Evolutionary conservation across 2,329 filamentous ascomycete genomes (phyloP).

Genomic region (Lachnellula subtilissima): DNA sequence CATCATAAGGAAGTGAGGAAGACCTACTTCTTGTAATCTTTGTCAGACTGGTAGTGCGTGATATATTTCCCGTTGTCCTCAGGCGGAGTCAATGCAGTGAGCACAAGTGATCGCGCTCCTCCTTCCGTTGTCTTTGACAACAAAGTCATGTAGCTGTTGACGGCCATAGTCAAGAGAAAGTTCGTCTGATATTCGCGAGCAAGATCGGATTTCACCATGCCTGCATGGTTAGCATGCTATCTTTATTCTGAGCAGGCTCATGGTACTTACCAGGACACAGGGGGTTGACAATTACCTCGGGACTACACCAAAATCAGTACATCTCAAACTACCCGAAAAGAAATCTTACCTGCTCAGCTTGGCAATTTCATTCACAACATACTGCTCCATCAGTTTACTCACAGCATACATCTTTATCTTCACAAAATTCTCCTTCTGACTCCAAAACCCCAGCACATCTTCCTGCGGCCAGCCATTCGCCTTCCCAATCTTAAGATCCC

Average conservation of each 20-base stretch:
- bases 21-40: conserved; percentile 24
- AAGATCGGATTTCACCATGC: conserved; percentile 24
- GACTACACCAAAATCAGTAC: conserved; percentile 5
- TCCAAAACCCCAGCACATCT: conserved; percentile 19
- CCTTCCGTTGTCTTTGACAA: conserved; percentile 29
- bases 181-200: conserved; percentile 20
- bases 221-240: conserved; percentile 3
- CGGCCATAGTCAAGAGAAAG: conserved; percentile 5
- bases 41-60: conserved; percentile 20
- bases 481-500: conserved; percentile 7
- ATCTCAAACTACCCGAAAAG: background rate
- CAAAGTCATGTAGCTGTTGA: conserved; percentile 15
- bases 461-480: conserved; percentile 16
- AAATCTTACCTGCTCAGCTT: conserved; percentile 20
- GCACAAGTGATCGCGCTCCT: conserved; percentile 29
- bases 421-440: conserved; percentile 18
- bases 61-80: conserved; percentile 26
- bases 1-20: background rate
- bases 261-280: conserved; percentile 19
- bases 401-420: conserved; percentile 17
- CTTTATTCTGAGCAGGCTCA: background rate
- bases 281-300: conserved; percentile 21
- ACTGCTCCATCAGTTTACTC: conserved; percentile 26
- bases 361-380: conserved; percentile 23
- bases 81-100: conserved; percentile 23